A percentile compares a stretch with the other conserved stretches of the same genome.
Evolutionary conservation across 148 eudicot genomes (phyloP).

Genomic region (Nepenthes gracilis): DNA sequence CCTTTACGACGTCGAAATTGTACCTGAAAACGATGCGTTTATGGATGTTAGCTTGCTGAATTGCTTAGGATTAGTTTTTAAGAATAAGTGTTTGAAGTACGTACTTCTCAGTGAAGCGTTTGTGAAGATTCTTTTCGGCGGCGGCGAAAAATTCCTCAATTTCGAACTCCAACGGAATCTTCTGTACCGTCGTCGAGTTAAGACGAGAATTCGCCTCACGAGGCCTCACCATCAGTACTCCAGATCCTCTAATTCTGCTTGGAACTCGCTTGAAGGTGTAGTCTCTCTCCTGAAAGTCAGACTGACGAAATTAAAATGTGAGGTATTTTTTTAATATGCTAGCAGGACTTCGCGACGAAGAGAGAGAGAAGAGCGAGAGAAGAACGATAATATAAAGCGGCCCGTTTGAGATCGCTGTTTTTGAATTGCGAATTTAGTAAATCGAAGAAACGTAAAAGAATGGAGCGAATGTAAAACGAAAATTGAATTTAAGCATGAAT

Average conservation of each 20-base stretch:
- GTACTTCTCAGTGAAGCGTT: slow-evolving; percentile 40
- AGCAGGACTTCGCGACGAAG: not conserved
- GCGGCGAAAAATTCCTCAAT: slow-evolving; percentile 47
- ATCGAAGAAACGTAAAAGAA: not conserved
- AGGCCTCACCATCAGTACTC: not conserved
- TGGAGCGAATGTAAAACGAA: not conserved
- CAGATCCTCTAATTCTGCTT: not conserved
- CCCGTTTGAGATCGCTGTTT: slow-evolving; percentile 9
- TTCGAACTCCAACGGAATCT: slow-evolving; percentile 38
- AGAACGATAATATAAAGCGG: not conserved
- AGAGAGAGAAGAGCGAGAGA: not conserved
- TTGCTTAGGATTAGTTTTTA: not conserved
- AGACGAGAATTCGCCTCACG: slow-evolving; percentile 11
- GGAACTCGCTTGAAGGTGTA: slow-evolving; percentile 12
- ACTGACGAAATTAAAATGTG: not conserved
- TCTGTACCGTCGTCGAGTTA: slow-evolving; percentile 6
- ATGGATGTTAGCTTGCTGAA: not conserved
- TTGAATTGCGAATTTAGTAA: slow-evolving; percentile 15
- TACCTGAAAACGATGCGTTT: slow-evolving; percentile 38
- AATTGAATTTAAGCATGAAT: not conserved
- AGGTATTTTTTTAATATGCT: no score
- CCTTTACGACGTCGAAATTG: slow-evolving; percentile 62
- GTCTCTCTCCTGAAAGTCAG: slow-evolving; percentile 17
- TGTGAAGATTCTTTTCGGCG: slow-evolving; percentile 35
- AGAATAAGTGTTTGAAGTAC: not conserved